Conservation (phyloP, 345 rosid genomes). For the Salix purpurea region DNA sequence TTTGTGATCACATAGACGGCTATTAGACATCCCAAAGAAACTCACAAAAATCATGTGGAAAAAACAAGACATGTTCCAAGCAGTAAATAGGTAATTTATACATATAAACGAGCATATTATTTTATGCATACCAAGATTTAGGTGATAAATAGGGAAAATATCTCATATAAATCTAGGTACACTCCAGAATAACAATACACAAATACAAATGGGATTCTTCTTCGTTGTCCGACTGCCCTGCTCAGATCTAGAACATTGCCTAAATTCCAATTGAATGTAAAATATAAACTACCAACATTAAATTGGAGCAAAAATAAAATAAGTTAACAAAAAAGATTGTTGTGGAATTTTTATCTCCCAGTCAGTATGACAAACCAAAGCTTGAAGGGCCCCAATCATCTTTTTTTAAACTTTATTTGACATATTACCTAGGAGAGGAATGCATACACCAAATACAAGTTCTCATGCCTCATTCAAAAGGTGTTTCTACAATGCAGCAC, state of each 20-base stretch:
- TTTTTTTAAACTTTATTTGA: neutral
- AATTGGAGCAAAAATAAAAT: neutral
- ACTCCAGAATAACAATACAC: neutral
- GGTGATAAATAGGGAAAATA: neutral
- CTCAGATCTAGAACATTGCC: neutral
- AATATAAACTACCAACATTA: neutral
- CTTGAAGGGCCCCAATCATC: neutral
- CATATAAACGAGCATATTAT: neutral
- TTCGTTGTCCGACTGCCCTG: neutral
- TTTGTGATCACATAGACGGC: neutral
- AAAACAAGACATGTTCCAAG: neutral
- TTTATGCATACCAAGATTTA: neutral
- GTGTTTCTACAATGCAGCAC: neutral
- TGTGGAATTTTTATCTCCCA: neutral
- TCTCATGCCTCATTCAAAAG: constrained; percentile 5
- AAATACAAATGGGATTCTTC: neutral
- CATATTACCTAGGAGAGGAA: neutral
- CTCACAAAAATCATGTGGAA: neutral
- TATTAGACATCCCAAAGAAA: neutral
- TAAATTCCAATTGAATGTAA: neutral
- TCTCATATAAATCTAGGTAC: neutral
- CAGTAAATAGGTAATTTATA: neutral
- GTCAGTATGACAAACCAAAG: neutral
- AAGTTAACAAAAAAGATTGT: neutral
- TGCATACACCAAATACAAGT: neutral